Percentiles rank a stretch among this genome's conserved stretches.
phyloP scores from a whole-genome alignment of 2,329 filamentous ascomycete species.

The Peltaster fructicola region DNA sequence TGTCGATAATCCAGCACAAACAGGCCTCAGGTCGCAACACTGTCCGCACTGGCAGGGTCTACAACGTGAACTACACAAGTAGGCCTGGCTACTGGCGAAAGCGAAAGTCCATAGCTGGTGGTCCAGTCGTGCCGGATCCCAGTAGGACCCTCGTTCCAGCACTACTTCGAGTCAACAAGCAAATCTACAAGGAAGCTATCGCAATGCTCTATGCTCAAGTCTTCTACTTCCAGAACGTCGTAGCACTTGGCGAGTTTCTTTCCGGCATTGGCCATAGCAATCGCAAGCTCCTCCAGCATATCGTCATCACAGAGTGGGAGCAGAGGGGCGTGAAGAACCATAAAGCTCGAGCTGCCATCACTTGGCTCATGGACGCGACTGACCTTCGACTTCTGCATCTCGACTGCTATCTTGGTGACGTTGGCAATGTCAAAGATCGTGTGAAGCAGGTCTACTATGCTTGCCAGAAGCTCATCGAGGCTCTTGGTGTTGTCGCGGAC shows the following conservation, averaged over 20 bases:
- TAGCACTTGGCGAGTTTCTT: constrained; percentile 12
- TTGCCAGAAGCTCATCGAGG: constrained; percentile 12
- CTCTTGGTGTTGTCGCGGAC: constrained; percentile 10
- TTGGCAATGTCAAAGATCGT: constrained; percentile 3
- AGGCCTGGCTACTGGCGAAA: background rate
- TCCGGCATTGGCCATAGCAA: constrained; percentile 12
- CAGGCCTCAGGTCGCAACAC: background rate
- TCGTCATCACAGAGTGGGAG: constrained; percentile 11
- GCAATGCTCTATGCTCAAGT: constrained; percentile 13
- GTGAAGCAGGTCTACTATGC: constrained; percentile 12
- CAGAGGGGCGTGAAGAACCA: constrained; percentile 4
- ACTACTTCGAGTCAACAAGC: constrained; percentile 13
- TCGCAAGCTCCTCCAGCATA: constrained; percentile 7
- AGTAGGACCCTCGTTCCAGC: constrained; percentile 7
- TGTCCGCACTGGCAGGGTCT: constrained; percentile 1
- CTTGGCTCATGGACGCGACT: constrained; percentile 11
- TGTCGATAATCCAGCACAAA: constrained; percentile 1
- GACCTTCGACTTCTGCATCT: constrained; percentile 11
- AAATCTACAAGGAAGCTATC: constrained; percentile 13
- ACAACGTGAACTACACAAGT: background rate
- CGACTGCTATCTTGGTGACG: constrained; percentile 8
- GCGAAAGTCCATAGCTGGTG: too few relatives aligned
- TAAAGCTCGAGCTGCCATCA: constrained; percentile 11
- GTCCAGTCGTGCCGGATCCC: too few relatives aligned
- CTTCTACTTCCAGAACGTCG: constrained; percentile 10